These are phyloP conservation scores for Lentinus brumalis DNA, from an alignment of 768 basidiomycete species.

Conservation along the genomic window DNA sequence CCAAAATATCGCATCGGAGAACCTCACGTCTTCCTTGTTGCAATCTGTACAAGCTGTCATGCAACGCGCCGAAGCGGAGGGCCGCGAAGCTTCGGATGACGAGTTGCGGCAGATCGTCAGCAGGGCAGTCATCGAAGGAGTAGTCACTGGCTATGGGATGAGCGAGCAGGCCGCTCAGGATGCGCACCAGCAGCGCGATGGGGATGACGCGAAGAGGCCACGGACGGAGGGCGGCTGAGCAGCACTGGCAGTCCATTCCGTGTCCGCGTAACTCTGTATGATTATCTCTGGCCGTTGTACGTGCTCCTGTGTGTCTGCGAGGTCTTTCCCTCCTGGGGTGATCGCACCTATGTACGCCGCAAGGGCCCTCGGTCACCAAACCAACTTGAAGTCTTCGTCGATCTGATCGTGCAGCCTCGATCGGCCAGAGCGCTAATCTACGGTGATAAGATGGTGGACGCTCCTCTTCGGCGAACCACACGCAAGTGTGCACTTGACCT, in stretches of 20 bases:
- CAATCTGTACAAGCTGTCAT: conserved; percentile 67
- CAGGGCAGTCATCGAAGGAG: conserved; percentile 65
- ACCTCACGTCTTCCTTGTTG: conserved; percentile 69
- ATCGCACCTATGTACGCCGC: neutral
- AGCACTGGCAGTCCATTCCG: neutral
- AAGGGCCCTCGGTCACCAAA: neutral
- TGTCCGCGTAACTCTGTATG: neutral
- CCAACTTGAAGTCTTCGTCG: neutral
- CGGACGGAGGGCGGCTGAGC: conserved; percentile 29
- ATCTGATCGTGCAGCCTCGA: conserved; percentile 2
- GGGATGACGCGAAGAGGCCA: conserved; percentile 26
- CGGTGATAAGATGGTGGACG: conserved; percentile 16
- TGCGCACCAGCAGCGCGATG: conserved; percentile 14
- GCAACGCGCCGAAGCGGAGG: conserved; percentile 55
- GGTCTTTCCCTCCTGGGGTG: no score
- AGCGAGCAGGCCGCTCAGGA: conserved; percentile 28
- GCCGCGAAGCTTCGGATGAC: conserved; percentile 62
- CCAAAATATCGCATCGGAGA: conserved; percentile 69
- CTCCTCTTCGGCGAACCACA: neutral
- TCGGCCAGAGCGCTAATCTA: conserved; percentile 13
- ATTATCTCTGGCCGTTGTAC: no score
- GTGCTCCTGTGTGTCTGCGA: neutral
- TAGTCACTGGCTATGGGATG: conserved; percentile 62
- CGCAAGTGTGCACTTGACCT: neutral
- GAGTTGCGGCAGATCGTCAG: conserved; percentile 64